Evolutionary conservation across 768 basidiomycete species (phyloP), one percentile per base, ranked within the genome.

Genomic region (Suillus variegatus): DNA sequence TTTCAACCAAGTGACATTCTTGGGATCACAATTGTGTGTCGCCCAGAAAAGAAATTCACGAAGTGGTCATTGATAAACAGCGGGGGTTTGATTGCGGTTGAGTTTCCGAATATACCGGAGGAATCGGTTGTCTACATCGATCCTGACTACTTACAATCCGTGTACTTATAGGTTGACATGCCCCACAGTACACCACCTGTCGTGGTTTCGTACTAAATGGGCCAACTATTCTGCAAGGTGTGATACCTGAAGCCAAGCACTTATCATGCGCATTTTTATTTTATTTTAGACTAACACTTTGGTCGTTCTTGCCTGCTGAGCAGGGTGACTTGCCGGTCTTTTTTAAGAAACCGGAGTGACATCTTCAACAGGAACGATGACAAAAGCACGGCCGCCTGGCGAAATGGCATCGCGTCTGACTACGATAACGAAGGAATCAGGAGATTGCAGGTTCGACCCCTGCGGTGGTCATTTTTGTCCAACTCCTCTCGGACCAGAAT

Each of bases 321-420:
- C 10, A n/a, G 46, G 20, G 16, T 16, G 43, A 13, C 7, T 20
- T 47, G 46, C 47, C 49, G 16, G 28, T 52, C 51, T 25, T 28
- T 25, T 49, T 32, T 1, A 32, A 52, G 51, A 52, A 2, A 9
- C 51, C 51, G 51, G 51, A 32, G 28, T 28, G 28, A 32, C 9
- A 52, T 52, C 18, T 32, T 28, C 18, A 28, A 32, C 28, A 32
- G 28, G 51, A 32, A 35, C 20, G 32, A 36, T 13, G 18, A 3
- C 6, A 13, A 6, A 8, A 16, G 5, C 38, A 62, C 52, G 90
- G 89, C 88, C 88, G 90, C 87, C 87, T 91, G 90, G 90, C 90
- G 89, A 90, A 92, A 91, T 91, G 90, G 90, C 89, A 92, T 90
- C 90, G 90, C 89, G 90, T 91, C 89, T 91, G 89, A 91, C 90